Conservation (phyloP, 2,329 filamentous ascomycete genomes). For the Penicillium sp. region DNA sequence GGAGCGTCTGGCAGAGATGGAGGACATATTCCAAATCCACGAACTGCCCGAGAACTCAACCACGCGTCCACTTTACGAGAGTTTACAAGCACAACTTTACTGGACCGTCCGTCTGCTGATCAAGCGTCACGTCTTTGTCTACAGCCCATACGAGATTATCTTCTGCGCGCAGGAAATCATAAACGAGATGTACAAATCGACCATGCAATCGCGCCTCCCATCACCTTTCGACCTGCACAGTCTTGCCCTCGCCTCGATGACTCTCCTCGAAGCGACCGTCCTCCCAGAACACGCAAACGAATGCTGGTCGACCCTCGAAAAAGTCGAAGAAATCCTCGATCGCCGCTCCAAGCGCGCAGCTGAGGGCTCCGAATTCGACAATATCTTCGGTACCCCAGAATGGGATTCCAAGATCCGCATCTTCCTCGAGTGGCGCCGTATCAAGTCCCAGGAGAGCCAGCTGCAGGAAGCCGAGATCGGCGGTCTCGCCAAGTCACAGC, state of each 20-base stretch:
- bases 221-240: constrained; percentile 46
- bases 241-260: constrained; percentile 42
- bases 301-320: constrained; percentile 48
- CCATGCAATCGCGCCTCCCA: constrained; percentile 28
- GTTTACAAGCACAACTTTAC: constrained; percentile 42
- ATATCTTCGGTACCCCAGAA: constrained; percentile 40
- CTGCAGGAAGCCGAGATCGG: constrained; percentile 28
- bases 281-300: constrained; percentile 39
- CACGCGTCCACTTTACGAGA: constrained; percentile 34
- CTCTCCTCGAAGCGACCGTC: constrained; percentile 44
- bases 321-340: constrained; percentile 52
- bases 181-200: constrained; percentile 41
- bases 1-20: constrained; percentile 39
- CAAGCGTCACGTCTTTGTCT: constrained; percentile 45
- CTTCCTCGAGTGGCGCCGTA: constrained; percentile 41
- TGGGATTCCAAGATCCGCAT: constrained; percentile 45
- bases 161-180: constrained; percentile 42
- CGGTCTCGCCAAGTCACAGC: constrained; percentile 21
- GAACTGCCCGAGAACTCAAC: constrained; percentile 28
- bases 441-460: constrained; percentile 35
- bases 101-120: constrained; percentile 45
- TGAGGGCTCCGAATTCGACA: constrained; percentile 36
- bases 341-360: constrained; percentile 40
- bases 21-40: constrained; percentile 33
- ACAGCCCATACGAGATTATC: constrained; percentile 44